Evolutionary conservation across 2,329 filamentous ascomycete genomes (phyloP).

Genomic region (Stenocarpella maydis): DNA sequence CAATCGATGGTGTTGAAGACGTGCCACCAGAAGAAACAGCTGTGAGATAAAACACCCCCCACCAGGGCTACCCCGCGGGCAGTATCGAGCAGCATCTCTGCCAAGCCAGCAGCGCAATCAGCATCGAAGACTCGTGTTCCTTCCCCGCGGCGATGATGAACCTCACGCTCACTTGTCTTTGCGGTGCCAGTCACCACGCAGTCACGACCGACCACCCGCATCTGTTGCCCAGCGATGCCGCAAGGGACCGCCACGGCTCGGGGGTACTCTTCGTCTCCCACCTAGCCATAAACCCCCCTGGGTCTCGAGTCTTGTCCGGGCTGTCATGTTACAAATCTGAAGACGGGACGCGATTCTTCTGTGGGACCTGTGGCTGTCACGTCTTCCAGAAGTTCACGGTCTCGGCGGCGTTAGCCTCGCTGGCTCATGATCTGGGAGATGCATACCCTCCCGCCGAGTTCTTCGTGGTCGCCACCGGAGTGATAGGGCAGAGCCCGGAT

Average conservation of each 20-base stretch:
- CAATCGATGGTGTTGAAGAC: background rate
- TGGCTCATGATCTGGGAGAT: background rate
- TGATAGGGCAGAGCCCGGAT: slow-evolving; percentile 38
- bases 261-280: slow-evolving; percentile 52
- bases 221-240: slow-evolving; percentile 39
- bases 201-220: background rate
- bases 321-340: slow-evolving; percentile 5
- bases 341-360: slow-evolving; percentile 47
- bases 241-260: slow-evolving; percentile 42
- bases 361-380: slow-evolving; percentile 52
- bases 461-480: slow-evolving; percentile 49
- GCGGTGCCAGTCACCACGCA: slow-evolving; percentile 2
- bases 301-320: slow-evolving; percentile 36
- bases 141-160: background rate
- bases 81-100: background rate
- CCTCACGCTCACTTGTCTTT: slow-evolving; percentile 3
- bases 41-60: background rate
- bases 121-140: background rate
- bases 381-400: slow-evolving; percentile 43
- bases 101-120: background rate
- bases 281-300: slow-evolving; percentile 40
- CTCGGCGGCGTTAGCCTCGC: slow-evolving; percentile 3
- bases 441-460: slow-evolving; percentile 37
- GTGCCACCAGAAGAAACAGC: background rate
- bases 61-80: background rate